Base-by-base conservation (phyloP, 805 yeast species). In the Groenewaldozyma salmanticensis region DNA sequence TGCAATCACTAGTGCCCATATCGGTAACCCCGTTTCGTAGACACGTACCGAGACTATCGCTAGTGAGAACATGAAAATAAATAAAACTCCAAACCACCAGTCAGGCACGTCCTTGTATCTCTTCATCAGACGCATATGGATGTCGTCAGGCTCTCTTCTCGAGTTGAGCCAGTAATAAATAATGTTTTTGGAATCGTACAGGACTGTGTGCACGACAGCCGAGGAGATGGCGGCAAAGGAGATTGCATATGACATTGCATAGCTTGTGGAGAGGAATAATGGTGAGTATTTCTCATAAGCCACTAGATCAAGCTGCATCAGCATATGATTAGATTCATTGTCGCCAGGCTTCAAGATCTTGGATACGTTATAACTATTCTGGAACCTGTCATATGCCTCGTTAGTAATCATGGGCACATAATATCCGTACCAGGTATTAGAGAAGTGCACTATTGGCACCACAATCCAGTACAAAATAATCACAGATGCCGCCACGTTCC, bases 181-280 rank as follows among this genome's bases (percentile, higher is more conserved):
- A 51, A 80, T 69, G 45, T 76, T 77, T 35, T 57, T 62, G 40
- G 79, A 73, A 52, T 77, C 80, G 62, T 73, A 79, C 21, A 78
- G 61, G 7, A 59, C 59, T 17, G 78, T 70, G 54, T 80, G 82
- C 15, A 71, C 66, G 40, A 81, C 62, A 4, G 79, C 72, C 3
- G 83, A 75, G 22, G 75, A 65, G 41, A 79, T 72, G 4, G 84
- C 71, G 1, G 84, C 87, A 61, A 78, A 74, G 38, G 68, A 70
- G 58, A 64, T 66, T 51, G 81, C 82, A 50, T 78, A 77, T 4
- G 77, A 65, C n/a, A 81, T 54, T 22, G 76, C 69, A 52, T 71
- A 74, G 2, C 80, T 70, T 13, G 77, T 68, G 5, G 82, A 65
- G 42, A 77, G 64, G 54, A 68, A 80, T 34, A 79, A 65, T 4